These are phyloP conservation scores for Tetrahymena elliotti DNA, from an alignment of 73 alveolate species.

Conservation along the genomic window DNA sequence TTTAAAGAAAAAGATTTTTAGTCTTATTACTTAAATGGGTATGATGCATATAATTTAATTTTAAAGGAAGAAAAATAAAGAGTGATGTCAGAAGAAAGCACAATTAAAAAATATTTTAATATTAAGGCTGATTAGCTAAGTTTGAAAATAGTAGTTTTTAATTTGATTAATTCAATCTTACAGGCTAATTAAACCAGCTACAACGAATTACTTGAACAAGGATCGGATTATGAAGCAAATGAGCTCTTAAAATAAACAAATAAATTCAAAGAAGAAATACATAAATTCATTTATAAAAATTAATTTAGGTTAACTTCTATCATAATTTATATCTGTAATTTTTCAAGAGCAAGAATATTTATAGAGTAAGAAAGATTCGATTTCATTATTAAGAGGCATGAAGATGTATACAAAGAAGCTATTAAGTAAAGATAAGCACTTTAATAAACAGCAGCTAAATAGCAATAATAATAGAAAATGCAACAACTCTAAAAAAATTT, in stretches of 20 bases:
- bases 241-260: not conserved
- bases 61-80: not conserved
- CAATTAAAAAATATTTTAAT: not conserved
- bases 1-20: not conserved
- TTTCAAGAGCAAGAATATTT: not conserved
- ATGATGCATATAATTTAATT: not conserved
- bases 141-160: not conserved
- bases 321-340: not conserved
- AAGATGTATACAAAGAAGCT: not conserved
- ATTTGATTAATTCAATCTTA: not conserved
- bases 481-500: not conserved
- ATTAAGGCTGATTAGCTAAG: not conserved
- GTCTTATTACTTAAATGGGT: not conserved
- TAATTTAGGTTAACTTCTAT: not conserved
- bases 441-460: not conserved
- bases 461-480: not conserved
- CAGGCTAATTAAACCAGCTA: not conserved
- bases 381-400: not conserved
- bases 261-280: not conserved
- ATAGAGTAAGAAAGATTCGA: not conserved
- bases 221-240: not conserved
- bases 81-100: not conserved
- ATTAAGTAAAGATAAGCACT: not conserved
- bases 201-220: not conserved
- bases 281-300: not conserved